phyloP scores from a whole-genome alignment of 2,329 filamentous ascomycete genomes.

The Aspergillus sp. region DNA sequence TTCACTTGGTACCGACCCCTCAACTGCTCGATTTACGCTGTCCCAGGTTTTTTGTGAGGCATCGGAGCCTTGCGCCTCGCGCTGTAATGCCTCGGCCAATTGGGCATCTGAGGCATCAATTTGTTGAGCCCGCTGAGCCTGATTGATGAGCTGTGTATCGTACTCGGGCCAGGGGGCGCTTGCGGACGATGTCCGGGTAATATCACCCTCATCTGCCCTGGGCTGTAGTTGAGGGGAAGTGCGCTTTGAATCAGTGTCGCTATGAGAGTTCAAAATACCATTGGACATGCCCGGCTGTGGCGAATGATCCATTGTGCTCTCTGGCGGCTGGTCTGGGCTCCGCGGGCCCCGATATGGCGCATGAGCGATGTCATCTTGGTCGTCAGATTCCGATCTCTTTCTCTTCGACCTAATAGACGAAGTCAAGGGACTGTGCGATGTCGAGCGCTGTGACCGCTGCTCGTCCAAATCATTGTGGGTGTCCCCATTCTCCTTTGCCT shows the following conservation, averaged over 20 bases:
- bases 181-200: slow-evolving; percentile 30
- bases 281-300: slow-evolving; percentile 27
- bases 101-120: slow-evolving; percentile 55
- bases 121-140: slow-evolving; percentile 52
- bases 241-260: slow-evolving; percentile 28
- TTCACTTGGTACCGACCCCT: slow-evolving; percentile 40
- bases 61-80: slow-evolving; percentile 52
- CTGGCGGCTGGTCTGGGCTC: slow-evolving; percentile 45
- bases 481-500: slow-evolving; percentile 57
- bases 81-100: slow-evolving; percentile 56
- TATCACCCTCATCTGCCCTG: slow-evolving; percentile 38
- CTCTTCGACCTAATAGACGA: slow-evolving; percentile 58
- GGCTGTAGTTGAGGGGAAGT: slow-evolving; percentile 26
- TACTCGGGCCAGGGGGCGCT: slow-evolving; percentile 44
- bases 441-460: slow-evolving; percentile 29
- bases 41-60: slow-evolving; percentile 35
- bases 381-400: slow-evolving; percentile 71
- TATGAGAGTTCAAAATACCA: slow-evolving; percentile 22
- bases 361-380: slow-evolving; percentile 44
- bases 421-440: slow-evolving; percentile 26
- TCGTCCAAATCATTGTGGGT: slow-evolving; percentile 28
- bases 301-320: slow-evolving; percentile 35
- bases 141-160: slow-evolving; percentile 48
- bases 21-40: slow-evolving; percentile 41
- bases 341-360: slow-evolving; percentile 40